Conservation (phyloP, 2,329 filamentous ascomycete species). For the Passalora sequoiae region DNA sequence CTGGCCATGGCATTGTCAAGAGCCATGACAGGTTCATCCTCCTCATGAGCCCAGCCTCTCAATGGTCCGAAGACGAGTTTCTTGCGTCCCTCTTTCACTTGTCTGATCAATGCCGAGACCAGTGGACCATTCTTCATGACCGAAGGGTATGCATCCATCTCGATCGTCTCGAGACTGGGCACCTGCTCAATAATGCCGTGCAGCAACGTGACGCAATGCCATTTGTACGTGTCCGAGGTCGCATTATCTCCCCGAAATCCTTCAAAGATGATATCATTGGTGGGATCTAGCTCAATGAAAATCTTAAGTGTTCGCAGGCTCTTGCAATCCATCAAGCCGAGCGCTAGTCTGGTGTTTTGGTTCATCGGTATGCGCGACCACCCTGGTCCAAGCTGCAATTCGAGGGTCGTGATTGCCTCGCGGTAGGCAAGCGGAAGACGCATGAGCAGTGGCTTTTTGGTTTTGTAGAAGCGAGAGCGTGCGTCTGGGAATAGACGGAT, state of each 20-base stretch:
- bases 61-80: conserved; percentile 63
- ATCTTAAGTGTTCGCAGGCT: conserved; percentile 58
- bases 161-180: conserved; percentile 53
- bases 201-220: conserved; percentile 58
- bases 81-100: conserved; percentile 47
- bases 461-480: conserved; percentile 63
- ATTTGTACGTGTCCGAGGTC: conserved; percentile 64
- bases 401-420: conserved; percentile 56
- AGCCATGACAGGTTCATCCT: conserved; percentile 11
- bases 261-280: conserved; percentile 53
- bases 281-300: conserved; percentile 69
- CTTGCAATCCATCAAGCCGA: conserved; percentile 60
- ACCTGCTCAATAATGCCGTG: conserved; percentile 53
- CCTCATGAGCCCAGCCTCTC: conserved; percentile 58
- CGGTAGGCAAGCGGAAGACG: conserved; percentile 60
- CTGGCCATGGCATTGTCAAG: conserved; percentile 15
- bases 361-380: conserved; percentile 65
- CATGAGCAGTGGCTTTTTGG: conserved; percentile 65
- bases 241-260: conserved; percentile 55
- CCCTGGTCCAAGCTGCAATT: conserved; percentile 67
- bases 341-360: conserved; percentile 61
- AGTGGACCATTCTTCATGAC: conserved; percentile 63
- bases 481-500: conserved; percentile 65
- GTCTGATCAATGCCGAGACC: conserved; percentile 56
- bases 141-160: conserved; percentile 65